Evolutionary conservation across 2,329 filamentous ascomycete genomes (phyloP), one percentile per base, ranked within the genome.

Genomic region (Penicillium concentricum): DNA sequence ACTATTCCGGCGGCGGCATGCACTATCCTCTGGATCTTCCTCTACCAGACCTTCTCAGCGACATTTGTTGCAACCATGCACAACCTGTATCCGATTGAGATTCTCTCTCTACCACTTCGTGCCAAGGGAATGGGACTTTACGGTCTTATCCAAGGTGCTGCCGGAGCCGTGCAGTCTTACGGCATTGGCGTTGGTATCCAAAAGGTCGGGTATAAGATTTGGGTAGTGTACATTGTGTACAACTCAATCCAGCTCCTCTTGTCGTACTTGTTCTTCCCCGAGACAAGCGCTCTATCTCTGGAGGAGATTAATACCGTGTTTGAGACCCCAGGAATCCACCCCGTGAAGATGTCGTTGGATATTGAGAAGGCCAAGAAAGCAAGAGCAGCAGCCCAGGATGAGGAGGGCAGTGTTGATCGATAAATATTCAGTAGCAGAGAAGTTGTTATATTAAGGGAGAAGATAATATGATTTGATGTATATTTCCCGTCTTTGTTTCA

Each of bases 301-400:
- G 82, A 85, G 66, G 82, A 85, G 69, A 84, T 84, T 49, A 82
- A 84, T 61, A 79, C 79, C 42, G 82, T 86, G 54, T 86, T 86
- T 57, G 82, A 79, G 61, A 79, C 76, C 0, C 70, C 72, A 5
- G 76, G 74, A 7, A 71, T 77, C 16, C 57, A 64, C 41, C 76
- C 76, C 7, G 77, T 79, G 2, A 78, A 78, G 67, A 78, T 79
- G 74, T 75, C 69, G 10, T 55, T 72, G 59, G 68, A 76, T 61
- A 74, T 78, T 20, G 69, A 76, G 54, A 74, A 70, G 51, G 74
- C 75, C 18, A 76, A 76, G 66, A 74, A 68, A 53, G 69, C 71
- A 52, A 70, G 67, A 57, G 54, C 41, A 2, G 56, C 68, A 24
- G 51, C 59, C 39, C 56, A 61, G 22, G 61, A 67, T 24, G 62